Conservation (phyloP, 1,284 basidiomycete species). For the Tilletiopsis washingtonensis region DNA sequence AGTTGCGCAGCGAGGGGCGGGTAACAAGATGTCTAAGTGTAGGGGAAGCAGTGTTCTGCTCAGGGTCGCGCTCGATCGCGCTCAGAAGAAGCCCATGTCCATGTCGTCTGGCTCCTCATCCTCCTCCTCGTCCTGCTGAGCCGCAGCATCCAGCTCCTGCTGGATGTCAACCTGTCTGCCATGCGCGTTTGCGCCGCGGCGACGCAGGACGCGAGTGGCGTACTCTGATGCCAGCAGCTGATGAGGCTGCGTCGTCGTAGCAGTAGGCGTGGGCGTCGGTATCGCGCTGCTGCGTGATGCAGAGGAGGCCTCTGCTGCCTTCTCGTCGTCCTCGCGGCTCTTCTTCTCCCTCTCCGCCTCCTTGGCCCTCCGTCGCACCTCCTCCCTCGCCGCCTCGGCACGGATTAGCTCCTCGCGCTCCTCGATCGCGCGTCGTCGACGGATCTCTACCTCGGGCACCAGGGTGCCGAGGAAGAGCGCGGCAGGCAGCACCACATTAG, state of each 20-base stretch:
- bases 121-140: conserved; percentile 21
- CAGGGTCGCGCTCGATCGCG: too few relatives aligned
- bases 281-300: too few relatives aligned
- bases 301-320: not conserved
- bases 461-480: conserved; percentile 23
- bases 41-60: too few relatives aligned
- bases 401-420: conserved; percentile 13
- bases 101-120: conserved; percentile 21
- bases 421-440: conserved; percentile 22
- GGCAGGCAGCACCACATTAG: conserved; percentile 10
- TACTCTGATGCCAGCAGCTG: not conserved
- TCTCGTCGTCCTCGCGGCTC: not conserved
- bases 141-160: conserved; percentile 9
- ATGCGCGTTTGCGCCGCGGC: not conserved
- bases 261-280: not conserved
- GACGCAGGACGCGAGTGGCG: not conserved
- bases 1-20: too few relatives aligned
- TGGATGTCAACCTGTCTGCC: conserved; percentile 5
- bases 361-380: not conserved
- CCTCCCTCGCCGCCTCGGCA: not conserved
- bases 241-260: not conserved
- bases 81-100: conserved; percentile 8
- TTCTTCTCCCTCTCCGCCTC: not conserved
- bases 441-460: conserved; percentile 25
- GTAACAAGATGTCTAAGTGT: too few relatives aligned